phyloP scores from a whole-genome alignment of 2,329 filamentous ascomycete species.

The Macrophomina pseudophaseolina region DNA sequence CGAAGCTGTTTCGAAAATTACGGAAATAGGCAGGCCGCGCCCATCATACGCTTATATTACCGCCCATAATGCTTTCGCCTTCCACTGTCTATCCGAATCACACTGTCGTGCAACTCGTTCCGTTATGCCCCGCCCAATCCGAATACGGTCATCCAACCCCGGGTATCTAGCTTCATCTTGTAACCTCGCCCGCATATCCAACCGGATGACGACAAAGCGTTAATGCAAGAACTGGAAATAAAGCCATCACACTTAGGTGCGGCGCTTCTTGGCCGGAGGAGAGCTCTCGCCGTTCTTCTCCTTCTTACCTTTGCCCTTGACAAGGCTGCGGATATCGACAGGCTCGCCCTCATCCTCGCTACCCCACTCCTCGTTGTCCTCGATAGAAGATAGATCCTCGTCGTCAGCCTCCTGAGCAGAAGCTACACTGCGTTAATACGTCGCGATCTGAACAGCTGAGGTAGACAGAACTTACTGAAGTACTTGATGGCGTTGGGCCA shows the following conservation, averaged over 20 bases:
- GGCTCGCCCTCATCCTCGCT: slow-evolving; percentile 59
- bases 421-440: slow-evolving; percentile 27
- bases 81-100: slow-evolving; percentile 4
- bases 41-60: neutral
- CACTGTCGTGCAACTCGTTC: neutral
- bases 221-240: neutral
- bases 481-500: slow-evolving; percentile 89
- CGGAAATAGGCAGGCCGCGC: neutral
- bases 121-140: neutral
- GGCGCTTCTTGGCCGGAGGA: slow-evolving; percentile 47
- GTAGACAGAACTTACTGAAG: slow-evolving; percentile 70
- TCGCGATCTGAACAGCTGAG: neutral
- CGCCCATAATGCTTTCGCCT: no score
- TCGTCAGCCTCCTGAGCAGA: slow-evolving; percentile 73
- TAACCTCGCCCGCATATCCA: neutral
- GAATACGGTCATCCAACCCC: neutral
- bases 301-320: slow-evolving; percentile 54
- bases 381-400: slow-evolving; percentile 67
- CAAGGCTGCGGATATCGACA: slow-evolving; percentile 53
- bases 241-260: neutral
- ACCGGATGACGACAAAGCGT: neutral
- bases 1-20: neutral
- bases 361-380: slow-evolving; percentile 65
- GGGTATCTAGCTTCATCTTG: slow-evolving; percentile 21
- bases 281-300: slow-evolving; percentile 41